Conservation (phyloP, 78 protist genomes). For the Protostelium mycophagum region DNA sequence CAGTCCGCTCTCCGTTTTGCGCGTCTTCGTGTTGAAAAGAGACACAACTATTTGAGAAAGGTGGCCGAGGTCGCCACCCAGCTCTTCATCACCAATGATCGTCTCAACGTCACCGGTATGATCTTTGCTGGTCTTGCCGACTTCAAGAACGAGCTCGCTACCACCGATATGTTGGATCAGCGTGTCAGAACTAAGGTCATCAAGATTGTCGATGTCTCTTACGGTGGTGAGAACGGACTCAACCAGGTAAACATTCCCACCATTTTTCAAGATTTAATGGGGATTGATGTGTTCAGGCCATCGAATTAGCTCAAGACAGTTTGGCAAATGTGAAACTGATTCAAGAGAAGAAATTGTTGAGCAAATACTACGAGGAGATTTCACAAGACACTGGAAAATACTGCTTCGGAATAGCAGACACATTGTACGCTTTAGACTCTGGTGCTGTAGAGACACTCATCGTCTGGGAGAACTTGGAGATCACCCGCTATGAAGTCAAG, state of each 20-base stretch:
- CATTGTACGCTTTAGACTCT: conserved; percentile 83
- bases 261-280: background rate
- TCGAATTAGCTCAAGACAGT: conserved; percentile 91
- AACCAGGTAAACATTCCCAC: conserved; percentile 64
- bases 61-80: conserved; percentile 94
- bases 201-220: conserved; percentile 90
- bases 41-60: conserved; percentile 97
- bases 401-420: conserved; percentile 95
- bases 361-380: conserved; percentile 95
- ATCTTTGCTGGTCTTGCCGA: conserved; percentile 99
- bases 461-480: conserved; percentile 90
- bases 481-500: conserved; percentile 49
- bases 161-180: conserved; percentile 92
- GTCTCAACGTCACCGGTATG: conserved; percentile 93
- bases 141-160: conserved; percentile 92
- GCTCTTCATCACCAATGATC: conserved; percentile 93
- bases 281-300: conserved; percentile 95
- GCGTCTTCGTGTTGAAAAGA: conserved; percentile 97
- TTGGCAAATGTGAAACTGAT: conserved; percentile 94
- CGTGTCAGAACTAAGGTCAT: conserved; percentile 87
- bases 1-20: conserved; percentile 99
- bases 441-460: conserved; percentile 94
- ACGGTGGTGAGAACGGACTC: conserved; percentile 99
- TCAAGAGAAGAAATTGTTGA: conserved; percentile 96
- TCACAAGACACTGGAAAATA: conserved; percentile 94